Conservation (phyloP, 805 yeast genomes). For the Yamadazyma endophytica region DNA sequence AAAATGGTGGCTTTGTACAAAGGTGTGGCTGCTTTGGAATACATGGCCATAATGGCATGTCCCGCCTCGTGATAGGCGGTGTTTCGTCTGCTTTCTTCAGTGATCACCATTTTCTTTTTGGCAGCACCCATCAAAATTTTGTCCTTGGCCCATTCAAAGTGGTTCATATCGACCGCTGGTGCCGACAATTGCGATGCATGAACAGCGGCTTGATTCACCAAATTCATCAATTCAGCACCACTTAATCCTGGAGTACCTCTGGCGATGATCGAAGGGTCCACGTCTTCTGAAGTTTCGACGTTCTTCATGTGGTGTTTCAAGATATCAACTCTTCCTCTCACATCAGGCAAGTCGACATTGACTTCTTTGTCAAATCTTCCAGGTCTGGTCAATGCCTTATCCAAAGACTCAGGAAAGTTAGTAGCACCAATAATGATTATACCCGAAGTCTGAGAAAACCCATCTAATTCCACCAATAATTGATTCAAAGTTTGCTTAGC, state of each 20-base stretch:
- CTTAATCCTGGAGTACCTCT: conserved; percentile 97
- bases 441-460: conserved; percentile 87
- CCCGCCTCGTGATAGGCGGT: conserved; percentile 99
- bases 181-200: conserved; percentile 94
- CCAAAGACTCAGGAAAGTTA: conserved; percentile 94
- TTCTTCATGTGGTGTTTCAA: conserved; percentile 87
- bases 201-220: conserved; percentile 97
- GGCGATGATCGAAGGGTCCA: conserved; percentile 86
- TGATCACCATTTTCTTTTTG: conserved; percentile 93
- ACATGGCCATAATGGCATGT: conserved; percentile 97
- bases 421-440: conserved; percentile 97
- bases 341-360: conserved; percentile 94
- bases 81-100: conserved; percentile 88
- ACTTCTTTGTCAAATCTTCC: conserved; percentile 97
- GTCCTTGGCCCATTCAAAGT: conserved; percentile 99
- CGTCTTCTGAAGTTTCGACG: conserved; percentile 79
- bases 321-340: conserved; percentile 93
- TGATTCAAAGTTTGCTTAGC: conserved; percentile 97
- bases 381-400: conserved; percentile 96
- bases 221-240: conserved; percentile 96
- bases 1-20: conserved; percentile 94
- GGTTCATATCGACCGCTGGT: conserved; percentile 81
- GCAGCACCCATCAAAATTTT: conserved; percentile 98
- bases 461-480: conserved; percentile 92
- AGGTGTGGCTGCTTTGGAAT: conserved; percentile 90